Percentiles rank a stretch among this genome's conserved stretches.
Evolutionary conservation across 495 filamentous ascomycete genomes (phyloP).

Genomic region (Talaromyces thailandensis): DNA sequence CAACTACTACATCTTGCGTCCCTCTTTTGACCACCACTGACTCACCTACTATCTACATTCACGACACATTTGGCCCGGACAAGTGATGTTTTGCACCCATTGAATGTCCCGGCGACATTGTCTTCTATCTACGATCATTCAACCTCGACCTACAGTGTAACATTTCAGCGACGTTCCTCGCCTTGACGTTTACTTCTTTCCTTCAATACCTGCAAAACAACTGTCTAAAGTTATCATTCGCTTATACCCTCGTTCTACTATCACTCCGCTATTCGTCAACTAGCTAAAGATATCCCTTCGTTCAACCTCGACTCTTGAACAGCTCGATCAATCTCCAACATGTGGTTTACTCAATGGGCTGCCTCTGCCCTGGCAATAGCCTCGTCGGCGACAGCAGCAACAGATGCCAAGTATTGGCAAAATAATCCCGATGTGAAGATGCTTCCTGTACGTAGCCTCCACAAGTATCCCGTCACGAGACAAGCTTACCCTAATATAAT

Average conservation of each 20-base stretch:
- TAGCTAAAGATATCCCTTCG: neutral
- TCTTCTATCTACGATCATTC: constrained; percentile 2
- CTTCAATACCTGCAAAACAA: neutral
- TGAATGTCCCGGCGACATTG: constrained; percentile 24
- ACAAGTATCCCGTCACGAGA: neutral
- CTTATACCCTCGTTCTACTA: neutral
- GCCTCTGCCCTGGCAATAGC: neutral
- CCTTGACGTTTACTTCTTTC: neutral
- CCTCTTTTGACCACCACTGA: constrained; percentile 2
- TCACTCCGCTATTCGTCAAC: neutral
- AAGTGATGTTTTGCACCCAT: constrained; percentile 15
- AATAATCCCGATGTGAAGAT: constrained; percentile 36
- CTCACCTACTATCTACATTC: constrained; percentile 3
- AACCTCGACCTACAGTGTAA: neutral
- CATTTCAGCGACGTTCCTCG: constrained; percentile 2
- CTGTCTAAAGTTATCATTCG: neutral
- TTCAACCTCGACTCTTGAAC: neutral
- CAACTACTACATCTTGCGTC: neutral
- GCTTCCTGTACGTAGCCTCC: constrained; percentile 37
- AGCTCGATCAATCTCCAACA: neutral
- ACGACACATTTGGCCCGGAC: neutral
- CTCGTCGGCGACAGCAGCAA: neutral
- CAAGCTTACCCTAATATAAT: neutral
- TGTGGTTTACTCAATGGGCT: constrained; percentile 5
- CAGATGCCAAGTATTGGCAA: constrained; percentile 1